Percentiles rank a stretch among this genome's conserved stretches.
Conservation (phyloP, 148 eudicot species). For the Dysphania ambrosioides region DNA sequence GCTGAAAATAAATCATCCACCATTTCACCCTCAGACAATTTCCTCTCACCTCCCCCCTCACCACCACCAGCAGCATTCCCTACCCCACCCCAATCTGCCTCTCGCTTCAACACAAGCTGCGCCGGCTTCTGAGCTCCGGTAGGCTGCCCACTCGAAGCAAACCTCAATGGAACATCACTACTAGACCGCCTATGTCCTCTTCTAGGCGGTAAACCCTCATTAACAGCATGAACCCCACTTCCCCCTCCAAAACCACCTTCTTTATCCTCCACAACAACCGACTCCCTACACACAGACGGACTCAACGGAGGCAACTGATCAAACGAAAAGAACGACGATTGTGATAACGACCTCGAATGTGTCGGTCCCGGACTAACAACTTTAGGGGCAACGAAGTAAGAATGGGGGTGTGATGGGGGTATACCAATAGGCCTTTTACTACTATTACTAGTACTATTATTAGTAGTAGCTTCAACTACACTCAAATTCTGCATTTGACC, state of each 20-base stretch:
- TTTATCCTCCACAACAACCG: slow-evolving; percentile 21
- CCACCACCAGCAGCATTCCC: slow-evolving; percentile 1
- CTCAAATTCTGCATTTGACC: slow-evolving; percentile 36
- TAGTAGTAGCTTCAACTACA: slow-evolving; percentile 8
- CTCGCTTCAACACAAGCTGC: slow-evolving; percentile 35
- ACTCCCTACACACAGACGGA: slow-evolving; percentile 25
- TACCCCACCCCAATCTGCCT: slow-evolving; percentile 13
- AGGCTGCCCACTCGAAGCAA: slow-evolving; percentile 24
- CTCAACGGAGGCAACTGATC: slow-evolving; percentile 46
- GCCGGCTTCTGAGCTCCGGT: slow-evolving; percentile 12
- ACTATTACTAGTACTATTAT: background rate
- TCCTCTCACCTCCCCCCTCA: slow-evolving; percentile 15
- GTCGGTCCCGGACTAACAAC: slow-evolving; percentile 11
- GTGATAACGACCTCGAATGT: slow-evolving; percentile 39
- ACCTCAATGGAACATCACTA: slow-evolving; percentile 44
- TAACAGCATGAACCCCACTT: background rate
- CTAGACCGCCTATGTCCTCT: slow-evolving; percentile 40
- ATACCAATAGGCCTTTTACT: slow-evolving; percentile 32
- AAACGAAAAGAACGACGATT: slow-evolving; percentile 38
- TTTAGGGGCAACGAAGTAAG: slow-evolving; percentile 12
- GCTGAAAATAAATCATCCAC: slow-evolving; percentile 34
- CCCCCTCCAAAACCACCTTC: slow-evolving; percentile 10
- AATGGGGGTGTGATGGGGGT: slow-evolving; percentile 34
- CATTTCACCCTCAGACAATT: slow-evolving; percentile 35
- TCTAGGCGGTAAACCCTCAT: slow-evolving; percentile 38